Evolutionary conservation across 345 rosid species (phyloP), one percentile per base, ranked within the genome.

Genomic region (Ceriops decandra): DNA sequence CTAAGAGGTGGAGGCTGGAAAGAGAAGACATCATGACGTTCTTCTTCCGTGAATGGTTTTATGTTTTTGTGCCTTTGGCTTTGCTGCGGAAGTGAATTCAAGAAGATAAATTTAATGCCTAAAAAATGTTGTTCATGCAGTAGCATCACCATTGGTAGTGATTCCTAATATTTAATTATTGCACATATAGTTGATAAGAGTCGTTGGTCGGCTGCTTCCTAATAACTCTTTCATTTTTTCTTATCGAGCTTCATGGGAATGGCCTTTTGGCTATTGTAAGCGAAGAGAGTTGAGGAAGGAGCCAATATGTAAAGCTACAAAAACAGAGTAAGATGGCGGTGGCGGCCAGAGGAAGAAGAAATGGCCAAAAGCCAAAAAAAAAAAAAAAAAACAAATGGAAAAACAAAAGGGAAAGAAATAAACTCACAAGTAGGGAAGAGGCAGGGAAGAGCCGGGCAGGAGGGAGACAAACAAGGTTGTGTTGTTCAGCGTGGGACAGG

Each of bases 1-100:
- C 36, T 21, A 52, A 60, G 71, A 70, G 35, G 67, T 60, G 65
- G 70, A 58, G 57, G n/a, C 72, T 57, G 82, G 57, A 60, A 49
- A 64, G 70, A 53, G 60, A 68, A 27, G 74, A 24, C 26, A 24
- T 24, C 26, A 24, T 24, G 26, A 24, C 26, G 26, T 24, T 24
- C 26, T 24, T 24, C 26, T 24, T 24, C 26, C 26, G 26, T 24
- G 26, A 24, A 24, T 24, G 26, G 26, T 24, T 24, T 24, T 24
- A 24, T 24, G 26, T 24, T 24, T 24, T 24, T 24, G 26, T 24
- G 26, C 26, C 26, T 24, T 24, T 0, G 26, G 26, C 26, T 0
- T 24, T 24, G 26, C 26, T 24, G 26, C 26, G 26, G 26, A 24
- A 24, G 26, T 24, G 26, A 24, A 24, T 24, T 24, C 26, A 24